A percentile compares a stretch with the other conserved stretches of the same genome.
phyloP scores from a whole-genome alignment of 2,329 filamentous ascomycete genomes.

The Apiospora sp. region DNA sequence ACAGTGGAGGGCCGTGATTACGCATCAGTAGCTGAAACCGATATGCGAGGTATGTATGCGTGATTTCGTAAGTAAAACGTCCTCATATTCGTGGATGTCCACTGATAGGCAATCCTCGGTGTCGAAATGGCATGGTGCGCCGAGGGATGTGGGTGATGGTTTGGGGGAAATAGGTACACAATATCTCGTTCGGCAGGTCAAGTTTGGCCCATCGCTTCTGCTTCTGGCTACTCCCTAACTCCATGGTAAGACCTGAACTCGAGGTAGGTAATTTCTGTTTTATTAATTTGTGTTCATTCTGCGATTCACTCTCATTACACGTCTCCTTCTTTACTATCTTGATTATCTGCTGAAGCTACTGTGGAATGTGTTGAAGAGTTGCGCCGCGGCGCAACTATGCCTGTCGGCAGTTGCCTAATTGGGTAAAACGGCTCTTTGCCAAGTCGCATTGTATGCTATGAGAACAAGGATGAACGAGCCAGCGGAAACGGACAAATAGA shows the following conservation, averaged over 20 bases:
- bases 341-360: not conserved
- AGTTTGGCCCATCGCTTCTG: not conserved
- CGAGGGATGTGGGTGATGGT: not conserved
- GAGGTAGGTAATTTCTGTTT: not conserved
- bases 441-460: slow-evolving; percentile 14
- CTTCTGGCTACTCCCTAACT: not conserved
- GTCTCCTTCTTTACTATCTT: not conserved
- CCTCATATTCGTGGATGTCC: slow-evolving; percentile 4
- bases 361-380: not conserved
- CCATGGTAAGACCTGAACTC: not conserved
- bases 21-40: not conserved
- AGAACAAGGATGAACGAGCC: not conserved
- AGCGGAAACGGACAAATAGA: not conserved
- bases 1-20: not conserved
- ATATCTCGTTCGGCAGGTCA: slow-evolving; percentile 8
- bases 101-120: slow-evolving; percentile 7
- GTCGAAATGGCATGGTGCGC: not conserved
- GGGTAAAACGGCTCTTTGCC: slow-evolving; percentile 2
- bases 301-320: not conserved
- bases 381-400: not conserved
- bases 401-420: not conserved
- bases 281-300: not conserved
- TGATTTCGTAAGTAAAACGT: slow-evolving; percentile 13
- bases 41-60: not conserved
- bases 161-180: not conserved